These are phyloP conservation scores for Gossypium thurberi DNA, from an alignment of 345 rosid genomes.

Conservation along the genomic window DNA sequence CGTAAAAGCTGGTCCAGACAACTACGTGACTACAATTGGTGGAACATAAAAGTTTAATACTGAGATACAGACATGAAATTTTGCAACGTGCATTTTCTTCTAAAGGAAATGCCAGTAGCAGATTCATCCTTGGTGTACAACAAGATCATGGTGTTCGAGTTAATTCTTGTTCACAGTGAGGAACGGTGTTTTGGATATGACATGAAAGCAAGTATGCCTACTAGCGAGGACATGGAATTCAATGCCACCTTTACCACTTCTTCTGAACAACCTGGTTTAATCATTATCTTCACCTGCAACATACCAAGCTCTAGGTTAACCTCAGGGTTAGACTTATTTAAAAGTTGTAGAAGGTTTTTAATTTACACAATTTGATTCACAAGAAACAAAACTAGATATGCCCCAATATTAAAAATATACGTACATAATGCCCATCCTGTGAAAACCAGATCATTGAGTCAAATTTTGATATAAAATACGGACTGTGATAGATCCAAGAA, in stretches of 20 bases:
- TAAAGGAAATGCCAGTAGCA: not conserved
- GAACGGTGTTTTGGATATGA: conserved; percentile 21
- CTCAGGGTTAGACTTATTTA: not conserved
- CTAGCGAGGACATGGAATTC: conserved; percentile 28
- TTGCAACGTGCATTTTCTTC: not conserved
- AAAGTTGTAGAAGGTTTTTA: not conserved
- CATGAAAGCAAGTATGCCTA: conserved; percentile 20
- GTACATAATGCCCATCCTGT: not conserved
- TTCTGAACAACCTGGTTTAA: conserved; percentile 35
- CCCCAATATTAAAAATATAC: not conserved
- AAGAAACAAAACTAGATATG: not conserved
- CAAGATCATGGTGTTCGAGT: not conserved
- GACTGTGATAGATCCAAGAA: not conserved
- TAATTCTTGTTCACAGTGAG: conserved; percentile 21
- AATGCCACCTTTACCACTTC: conserved; percentile 30
- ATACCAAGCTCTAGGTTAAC: conserved; percentile 9
- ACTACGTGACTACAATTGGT: not conserved
- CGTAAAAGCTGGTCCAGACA: not conserved
- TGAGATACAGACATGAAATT: not conserved
- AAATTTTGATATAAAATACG: not conserved
- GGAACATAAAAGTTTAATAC: conserved; percentile 1
- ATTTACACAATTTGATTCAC: not conserved
- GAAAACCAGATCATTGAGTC: not conserved
- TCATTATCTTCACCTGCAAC: conserved; percentile 29
- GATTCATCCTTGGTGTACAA: not conserved